Evolutionary conservation across 257 asterid species (phyloP).

Genomic region (Jacaranda mimosifolia): DNA sequence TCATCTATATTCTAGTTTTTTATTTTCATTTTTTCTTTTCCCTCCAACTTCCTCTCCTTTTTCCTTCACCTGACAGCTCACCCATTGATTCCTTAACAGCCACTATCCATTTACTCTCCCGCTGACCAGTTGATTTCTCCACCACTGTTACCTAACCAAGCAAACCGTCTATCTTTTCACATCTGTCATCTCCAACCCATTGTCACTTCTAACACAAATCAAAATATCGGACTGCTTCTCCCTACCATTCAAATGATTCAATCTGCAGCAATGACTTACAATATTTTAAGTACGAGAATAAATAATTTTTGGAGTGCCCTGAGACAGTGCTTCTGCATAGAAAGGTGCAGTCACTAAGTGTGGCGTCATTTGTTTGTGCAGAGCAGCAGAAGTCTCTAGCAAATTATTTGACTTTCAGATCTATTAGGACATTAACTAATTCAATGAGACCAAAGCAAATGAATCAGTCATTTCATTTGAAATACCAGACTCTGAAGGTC

Average conservation of each 20-base stretch:
- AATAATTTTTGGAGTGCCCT: no score
- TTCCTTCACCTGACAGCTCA: neutral
- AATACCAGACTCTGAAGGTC: neutral
- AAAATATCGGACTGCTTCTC: neutral
- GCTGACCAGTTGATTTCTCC: neutral
- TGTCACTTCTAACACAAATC: neutral
- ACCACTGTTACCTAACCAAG: neutral
- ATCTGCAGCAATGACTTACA: neutral
- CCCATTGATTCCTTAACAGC: neutral
- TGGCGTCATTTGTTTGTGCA: no score
- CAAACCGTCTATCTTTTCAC: neutral
- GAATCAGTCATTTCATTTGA: constrained; percentile 3
- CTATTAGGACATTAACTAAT: neutral
- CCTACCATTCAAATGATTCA: neutral
- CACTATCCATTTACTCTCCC: neutral
- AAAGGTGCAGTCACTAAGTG: no score
- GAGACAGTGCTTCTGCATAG: no score
- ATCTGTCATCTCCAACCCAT: neutral
- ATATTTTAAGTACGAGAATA: no score
- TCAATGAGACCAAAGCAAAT: neutral
- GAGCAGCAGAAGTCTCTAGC: neutral
- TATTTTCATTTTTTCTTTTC: neutral
- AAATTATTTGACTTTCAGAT: neutral
- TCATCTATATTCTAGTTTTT: neutral
- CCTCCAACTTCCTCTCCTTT: neutral